A percentile compares a stretch with the other conserved stretches of the same genome.
Evolutionary conservation across 305 asterid genomes (phyloP).

Genomic region (Solanum aculeatissimum): DNA sequence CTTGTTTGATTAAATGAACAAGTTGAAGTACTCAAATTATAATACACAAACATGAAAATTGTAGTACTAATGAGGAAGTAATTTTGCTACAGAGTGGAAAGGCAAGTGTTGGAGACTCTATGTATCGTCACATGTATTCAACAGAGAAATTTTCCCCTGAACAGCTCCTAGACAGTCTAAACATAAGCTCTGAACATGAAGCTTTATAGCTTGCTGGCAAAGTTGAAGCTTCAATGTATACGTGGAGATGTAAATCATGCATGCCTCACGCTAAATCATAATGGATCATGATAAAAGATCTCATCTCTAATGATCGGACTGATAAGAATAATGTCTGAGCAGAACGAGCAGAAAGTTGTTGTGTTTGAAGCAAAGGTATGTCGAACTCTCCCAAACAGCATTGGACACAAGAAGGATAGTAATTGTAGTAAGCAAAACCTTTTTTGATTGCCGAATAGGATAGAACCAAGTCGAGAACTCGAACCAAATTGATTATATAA

Average conservation of each 20-base stretch:
- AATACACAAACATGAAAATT: no score
- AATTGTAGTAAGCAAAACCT: background rate
- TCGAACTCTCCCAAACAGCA: conserved; percentile 81
- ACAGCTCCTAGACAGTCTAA: no score
- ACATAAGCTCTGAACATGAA: no score
- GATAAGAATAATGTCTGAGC: conserved; percentile 67
- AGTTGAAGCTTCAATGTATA: no score
- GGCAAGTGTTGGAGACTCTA: no score
- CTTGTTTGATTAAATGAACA: conserved; percentile 21
- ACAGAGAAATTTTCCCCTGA: no score
- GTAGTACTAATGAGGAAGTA: no score
- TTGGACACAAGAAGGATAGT: conserved; percentile 46
- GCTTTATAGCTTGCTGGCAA: no score
- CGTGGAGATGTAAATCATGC: no score
- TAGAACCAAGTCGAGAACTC: background rate
- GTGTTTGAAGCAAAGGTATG: conserved; percentile 75
- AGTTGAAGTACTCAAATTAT: no score
- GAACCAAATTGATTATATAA: background rate
- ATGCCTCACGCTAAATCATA: conserved; percentile 60
- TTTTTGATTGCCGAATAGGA: background rate
- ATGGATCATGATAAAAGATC: conserved; percentile 74
- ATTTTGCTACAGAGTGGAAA: no score
- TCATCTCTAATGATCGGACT: conserved; percentile 62
- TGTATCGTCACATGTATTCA: no score
- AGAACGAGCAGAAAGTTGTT: conserved; percentile 59